A percentile compares a stretch with the other conserved stretches of the same genome.
These are phyloP conservation scores for Colletotrichum higginsianum DNA, from an alignment of 2,329 filamentous ascomycete genomes.

Conservation along the genomic window DNA sequence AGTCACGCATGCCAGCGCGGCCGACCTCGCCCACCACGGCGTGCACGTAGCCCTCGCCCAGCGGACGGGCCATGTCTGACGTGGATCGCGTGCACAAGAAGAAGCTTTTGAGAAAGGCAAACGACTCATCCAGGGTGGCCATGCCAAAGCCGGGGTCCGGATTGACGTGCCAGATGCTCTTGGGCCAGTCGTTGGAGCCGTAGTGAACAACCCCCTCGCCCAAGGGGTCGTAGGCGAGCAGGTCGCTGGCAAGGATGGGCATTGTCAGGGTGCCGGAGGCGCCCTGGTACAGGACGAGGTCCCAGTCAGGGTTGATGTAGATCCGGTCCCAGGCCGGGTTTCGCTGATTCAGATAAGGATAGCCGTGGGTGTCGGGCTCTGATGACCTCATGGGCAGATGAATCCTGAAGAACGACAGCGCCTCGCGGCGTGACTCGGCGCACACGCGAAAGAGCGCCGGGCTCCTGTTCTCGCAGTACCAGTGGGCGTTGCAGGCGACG, in stretches of 20 bases:
- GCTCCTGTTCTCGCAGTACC: constrained; percentile 44
- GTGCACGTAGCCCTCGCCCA: constrained; percentile 36
- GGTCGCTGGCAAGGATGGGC: constrained; percentile 43
- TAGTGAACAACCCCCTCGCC: constrained; percentile 40
- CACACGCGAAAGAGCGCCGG: constrained; percentile 43
- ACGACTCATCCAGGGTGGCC: constrained; percentile 36
- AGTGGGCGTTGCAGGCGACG: constrained; percentile 33
- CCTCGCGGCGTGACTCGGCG: constrained; percentile 40
- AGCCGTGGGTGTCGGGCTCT: constrained; percentile 30
- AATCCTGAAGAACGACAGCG: constrained; percentile 43
- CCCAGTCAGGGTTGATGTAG: constrained; percentile 45
- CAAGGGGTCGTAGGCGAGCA: constrained; percentile 41
- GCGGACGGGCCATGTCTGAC: constrained; percentile 19
- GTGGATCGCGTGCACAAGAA: constrained; percentile 31
- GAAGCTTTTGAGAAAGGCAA: constrained; percentile 35
- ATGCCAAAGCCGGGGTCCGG: constrained; percentile 38
- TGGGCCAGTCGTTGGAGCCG: constrained; percentile 39
- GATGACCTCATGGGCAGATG: constrained; percentile 39
- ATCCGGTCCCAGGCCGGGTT: constrained; percentile 42
- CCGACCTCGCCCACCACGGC: constrained; percentile 34
- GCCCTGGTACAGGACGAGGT: constrained; percentile 43
- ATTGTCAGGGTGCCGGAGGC: constrained; percentile 28
- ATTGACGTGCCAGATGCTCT: constrained; percentile 36
- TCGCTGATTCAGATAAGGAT: constrained; percentile 29
- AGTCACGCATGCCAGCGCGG: constrained; percentile 21